These are phyloP conservation scores for Penicillium arizonense DNA, from an alignment of 495 filamentous ascomycete genomes.

Conservation along the genomic window DNA sequence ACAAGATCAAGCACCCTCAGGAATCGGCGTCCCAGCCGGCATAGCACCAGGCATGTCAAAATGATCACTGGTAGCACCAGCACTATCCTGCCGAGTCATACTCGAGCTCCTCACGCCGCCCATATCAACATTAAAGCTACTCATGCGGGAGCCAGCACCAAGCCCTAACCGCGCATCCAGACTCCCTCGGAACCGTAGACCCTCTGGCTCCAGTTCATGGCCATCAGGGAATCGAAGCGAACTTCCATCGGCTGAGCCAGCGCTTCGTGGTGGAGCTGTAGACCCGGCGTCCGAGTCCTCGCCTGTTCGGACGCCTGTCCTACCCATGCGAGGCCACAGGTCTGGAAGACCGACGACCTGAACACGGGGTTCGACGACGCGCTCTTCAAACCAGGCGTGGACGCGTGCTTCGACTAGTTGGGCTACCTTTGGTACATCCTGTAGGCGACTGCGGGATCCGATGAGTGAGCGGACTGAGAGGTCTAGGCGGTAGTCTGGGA, in stretches of 20 bases:
- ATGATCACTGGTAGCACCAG: slow-evolving; percentile 28
- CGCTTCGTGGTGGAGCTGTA: slow-evolving; percentile 35
- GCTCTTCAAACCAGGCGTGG: slow-evolving; percentile 96
- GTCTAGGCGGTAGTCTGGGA: slow-evolving; percentile 93
- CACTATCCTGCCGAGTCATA: slow-evolving; percentile 35
- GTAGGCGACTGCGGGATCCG: slow-evolving; percentile 83
- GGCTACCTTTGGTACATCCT: slow-evolving; percentile 97
- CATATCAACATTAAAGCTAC: slow-evolving; percentile 40
- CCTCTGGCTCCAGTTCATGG: slow-evolving; percentile 26
- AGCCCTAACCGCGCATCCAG: slow-evolving; percentile 31
- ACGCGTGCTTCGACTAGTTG: slow-evolving; percentile 88
- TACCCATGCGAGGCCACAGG: slow-evolving; percentile 81
- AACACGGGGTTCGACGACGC: slow-evolving; percentile 91
- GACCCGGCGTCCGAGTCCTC: slow-evolving; percentile 46
- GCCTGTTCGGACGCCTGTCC: slow-evolving; percentile 44
- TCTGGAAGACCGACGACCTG: slow-evolving; percentile 93
- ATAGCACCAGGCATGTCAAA: slow-evolving; percentile 36
- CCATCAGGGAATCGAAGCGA: slow-evolving; percentile 24
- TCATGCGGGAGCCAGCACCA: slow-evolving; percentile 35
- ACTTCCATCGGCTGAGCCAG: slow-evolving; percentile 28
- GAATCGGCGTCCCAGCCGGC: slow-evolving; percentile 19
- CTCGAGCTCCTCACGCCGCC: slow-evolving; percentile 35
- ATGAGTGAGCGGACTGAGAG: slow-evolving; percentile 87
- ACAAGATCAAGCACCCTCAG: too few species aligned
- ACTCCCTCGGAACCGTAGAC: slow-evolving; percentile 36